These are phyloP conservation scores for Zymoseptoria crescenta DNA, from an alignment of 2,329 filamentous ascomycete genomes.

Conservation along the genomic window DNA sequence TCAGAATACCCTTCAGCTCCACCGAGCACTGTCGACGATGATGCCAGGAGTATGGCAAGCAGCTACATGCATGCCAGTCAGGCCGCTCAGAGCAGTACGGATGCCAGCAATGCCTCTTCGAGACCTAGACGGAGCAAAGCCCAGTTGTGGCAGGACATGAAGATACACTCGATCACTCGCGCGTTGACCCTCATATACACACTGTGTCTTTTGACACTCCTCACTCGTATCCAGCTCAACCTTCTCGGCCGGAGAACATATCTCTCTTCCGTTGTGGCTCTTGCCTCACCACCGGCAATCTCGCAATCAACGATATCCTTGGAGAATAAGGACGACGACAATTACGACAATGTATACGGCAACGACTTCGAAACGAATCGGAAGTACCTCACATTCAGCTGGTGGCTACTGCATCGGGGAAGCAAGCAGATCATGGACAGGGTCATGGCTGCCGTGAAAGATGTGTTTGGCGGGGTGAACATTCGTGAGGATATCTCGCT, in stretches of 20 bases:
- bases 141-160: constrained; percentile 95
- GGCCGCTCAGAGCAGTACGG: constrained; percentile 45
- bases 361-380: constrained; percentile 95
- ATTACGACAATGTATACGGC: constrained; percentile 70
- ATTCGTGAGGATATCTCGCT: constrained; percentile 82
- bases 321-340: constrained; percentile 89
- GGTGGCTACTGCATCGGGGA: constrained; percentile 91
- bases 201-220: constrained; percentile 75
- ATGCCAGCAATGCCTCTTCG: constrained; percentile 35
- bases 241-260: constrained; percentile 92
- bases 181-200: constrained; percentile 90
- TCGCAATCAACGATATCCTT: constrained; percentile 72
- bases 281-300: constrained; percentile 61
- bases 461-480: constrained; percentile 82
- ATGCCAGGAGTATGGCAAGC: constrained; percentile 68
- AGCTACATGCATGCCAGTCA: constrained; percentile 80
- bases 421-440: constrained; percentile 75
- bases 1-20: constrained; percentile 51
- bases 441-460: constrained; percentile 77
- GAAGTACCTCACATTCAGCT: constrained; percentile 91
- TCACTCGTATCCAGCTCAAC: constrained; percentile 94
- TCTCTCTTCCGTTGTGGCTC: constrained; percentile 85
- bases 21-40: constrained; percentile 72
- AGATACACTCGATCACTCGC: constrained; percentile 86
- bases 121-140: constrained; percentile 70